A percentile compares a stretch with the other conserved stretches of the same genome.
Conservation (phyloP, 2,329 filamentous ascomycete species). For the Cladophialophora carrionii region DNA sequence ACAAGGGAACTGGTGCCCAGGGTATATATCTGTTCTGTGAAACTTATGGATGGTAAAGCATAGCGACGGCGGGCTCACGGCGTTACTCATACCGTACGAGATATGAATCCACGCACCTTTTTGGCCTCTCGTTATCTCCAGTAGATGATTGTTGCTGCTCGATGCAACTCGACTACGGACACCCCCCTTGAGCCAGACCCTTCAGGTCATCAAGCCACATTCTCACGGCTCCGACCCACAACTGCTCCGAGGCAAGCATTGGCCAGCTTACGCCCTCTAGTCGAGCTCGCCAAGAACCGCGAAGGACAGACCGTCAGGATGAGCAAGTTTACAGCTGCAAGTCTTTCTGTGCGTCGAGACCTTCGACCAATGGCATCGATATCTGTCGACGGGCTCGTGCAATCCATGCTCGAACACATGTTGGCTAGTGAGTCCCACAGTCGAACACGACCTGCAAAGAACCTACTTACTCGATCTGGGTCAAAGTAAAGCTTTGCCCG, state of each 20-base stretch:
- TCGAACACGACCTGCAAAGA: not conserved
- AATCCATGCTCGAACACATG: not conserved
- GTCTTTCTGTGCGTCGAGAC: not conserved
- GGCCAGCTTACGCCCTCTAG: not conserved
- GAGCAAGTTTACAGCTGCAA: slow-evolving; percentile 16
- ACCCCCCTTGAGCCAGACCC: not conserved
- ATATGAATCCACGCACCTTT: not conserved
- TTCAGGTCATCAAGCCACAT: not conserved
- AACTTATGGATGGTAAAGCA: slow-evolving; percentile 55
- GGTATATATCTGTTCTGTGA: slow-evolving; percentile 65
- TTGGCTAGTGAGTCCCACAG: not conserved
- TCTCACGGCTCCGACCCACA: not conserved
- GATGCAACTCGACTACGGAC: not conserved
- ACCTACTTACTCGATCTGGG: not conserved
- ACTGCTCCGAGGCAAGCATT: not conserved
- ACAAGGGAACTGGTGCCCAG: slow-evolving; percentile 69
- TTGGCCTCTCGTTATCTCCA: not conserved
- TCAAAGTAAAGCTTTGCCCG: not conserved
- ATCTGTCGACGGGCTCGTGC: not conserved
- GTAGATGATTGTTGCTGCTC: not conserved
- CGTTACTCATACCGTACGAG: slow-evolving; percentile 2
- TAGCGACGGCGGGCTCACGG: slow-evolving; percentile 7
- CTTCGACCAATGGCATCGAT: slow-evolving; percentile 1
- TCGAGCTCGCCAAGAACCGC: slow-evolving; percentile 11
- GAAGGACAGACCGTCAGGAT: slow-evolving; percentile 6